Evolutionary conservation across 208 protist genomes (phyloP).

Genomic region (Leishmania aethiopica): DNA sequence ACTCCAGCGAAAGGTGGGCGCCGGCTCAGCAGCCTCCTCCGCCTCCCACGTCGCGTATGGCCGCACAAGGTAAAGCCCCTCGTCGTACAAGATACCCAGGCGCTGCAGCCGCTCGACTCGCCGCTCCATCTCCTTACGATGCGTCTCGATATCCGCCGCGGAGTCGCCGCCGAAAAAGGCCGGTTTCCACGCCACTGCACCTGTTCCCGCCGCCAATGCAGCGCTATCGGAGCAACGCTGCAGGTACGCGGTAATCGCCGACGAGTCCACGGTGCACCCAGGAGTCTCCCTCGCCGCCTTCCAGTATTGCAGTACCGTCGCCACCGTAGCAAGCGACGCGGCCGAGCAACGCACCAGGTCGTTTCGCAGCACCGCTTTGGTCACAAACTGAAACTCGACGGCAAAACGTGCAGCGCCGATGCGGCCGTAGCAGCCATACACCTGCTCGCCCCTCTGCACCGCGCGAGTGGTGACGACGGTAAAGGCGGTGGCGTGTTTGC

Average conservation of each 20-base stretch:
- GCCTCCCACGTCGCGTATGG: conserved; percentile 30
- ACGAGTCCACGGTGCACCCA: background rate
- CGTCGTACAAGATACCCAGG: conserved; percentile 78
- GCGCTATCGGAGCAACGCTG: background rate
- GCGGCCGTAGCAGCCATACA: conserved; percentile 81
- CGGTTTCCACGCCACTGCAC: conserved; percentile 5
- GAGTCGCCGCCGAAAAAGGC: conserved; percentile 14
- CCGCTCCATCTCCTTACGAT: conserved; percentile 27
- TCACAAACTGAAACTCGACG: conserved; percentile 87
- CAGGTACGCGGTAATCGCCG: background rate
- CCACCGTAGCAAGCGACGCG: conserved; percentile 28
- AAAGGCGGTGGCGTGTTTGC: conserved; percentile 75
- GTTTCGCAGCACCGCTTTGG: conserved; percentile 44
- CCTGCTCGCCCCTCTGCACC: conserved; percentile 70
- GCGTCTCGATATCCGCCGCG: background rate
- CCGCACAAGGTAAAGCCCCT: conserved; percentile 75
- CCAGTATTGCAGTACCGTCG: conserved; percentile 26
- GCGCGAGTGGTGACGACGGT: conserved; percentile 63
- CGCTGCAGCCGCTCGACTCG: conserved; percentile 78
- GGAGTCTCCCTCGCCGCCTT: background rate
- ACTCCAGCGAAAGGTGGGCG: conserved; percentile 23
- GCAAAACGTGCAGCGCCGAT: conserved; percentile 76
- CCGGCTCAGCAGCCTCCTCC: conserved; percentile 25
- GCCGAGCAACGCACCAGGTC: conserved; percentile 69
- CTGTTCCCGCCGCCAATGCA: too few relatives aligned